Evolutionary conservation across 2,329 filamentous ascomycete genomes (phyloP).

Genomic region (Neocucurbitaria cava): DNA sequence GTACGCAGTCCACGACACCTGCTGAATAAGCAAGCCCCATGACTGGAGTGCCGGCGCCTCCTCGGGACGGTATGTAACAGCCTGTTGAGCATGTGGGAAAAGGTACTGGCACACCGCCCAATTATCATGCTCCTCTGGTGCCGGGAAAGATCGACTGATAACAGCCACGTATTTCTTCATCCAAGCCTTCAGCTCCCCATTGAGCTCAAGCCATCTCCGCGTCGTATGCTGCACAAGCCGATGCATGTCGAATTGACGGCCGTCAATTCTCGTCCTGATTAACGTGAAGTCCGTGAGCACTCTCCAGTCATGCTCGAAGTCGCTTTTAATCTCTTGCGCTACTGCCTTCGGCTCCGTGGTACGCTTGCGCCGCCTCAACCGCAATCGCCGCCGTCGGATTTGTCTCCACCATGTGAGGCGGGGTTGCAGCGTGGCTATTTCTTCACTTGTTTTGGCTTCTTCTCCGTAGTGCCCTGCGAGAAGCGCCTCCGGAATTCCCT

Average conservation of each 20-base stretch:
- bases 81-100: background rate
- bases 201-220: conserved; percentile 24
- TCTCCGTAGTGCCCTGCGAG: conserved; percentile 19
- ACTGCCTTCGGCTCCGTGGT: too few relatives aligned
- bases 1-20: too few relatives aligned
- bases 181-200: conserved; percentile 35
- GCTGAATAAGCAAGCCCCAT: too few relatives aligned
- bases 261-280: conserved; percentile 10
- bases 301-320: conserved; percentile 24
- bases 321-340: background rate
- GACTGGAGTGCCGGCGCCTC: too few relatives aligned
- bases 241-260: conserved; percentile 24
- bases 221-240: conserved; percentile 26
- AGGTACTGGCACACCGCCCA: background rate
- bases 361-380: too few relatives aligned
- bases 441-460: too few relatives aligned
- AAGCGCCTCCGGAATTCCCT: conserved; percentile 30
- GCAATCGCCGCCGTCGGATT: too few relatives aligned
- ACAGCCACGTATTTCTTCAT: conserved; percentile 26
- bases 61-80: background rate
- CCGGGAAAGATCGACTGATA: background rate
- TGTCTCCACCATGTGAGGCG: too few relatives aligned
- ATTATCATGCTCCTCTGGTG: too few relatives aligned
- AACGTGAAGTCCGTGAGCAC: conserved; percentile 19
- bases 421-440: too few relatives aligned